Evolutionary conservation across 805 yeast genomes (phyloP).

Genomic region (Starmerella stellata): DNA sequence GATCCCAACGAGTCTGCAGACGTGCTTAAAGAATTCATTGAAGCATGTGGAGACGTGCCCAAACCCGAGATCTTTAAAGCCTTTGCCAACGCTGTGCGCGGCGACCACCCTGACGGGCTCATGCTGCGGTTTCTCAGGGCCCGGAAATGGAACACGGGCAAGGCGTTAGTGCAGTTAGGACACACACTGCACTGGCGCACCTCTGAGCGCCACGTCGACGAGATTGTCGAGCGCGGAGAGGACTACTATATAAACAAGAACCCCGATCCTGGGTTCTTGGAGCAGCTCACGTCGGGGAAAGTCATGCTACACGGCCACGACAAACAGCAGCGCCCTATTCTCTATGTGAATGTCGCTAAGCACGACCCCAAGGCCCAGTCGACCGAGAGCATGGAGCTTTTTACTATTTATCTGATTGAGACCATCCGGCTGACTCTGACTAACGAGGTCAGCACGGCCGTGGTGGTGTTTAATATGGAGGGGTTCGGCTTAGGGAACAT

Average conservation of each 20-base stretch:
- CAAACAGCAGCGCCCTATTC: slow-evolving; percentile 56
- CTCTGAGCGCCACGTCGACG: slow-evolving; percentile 41
- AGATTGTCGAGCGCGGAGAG: slow-evolving; percentile 56
- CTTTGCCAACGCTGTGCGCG: slow-evolving; percentile 45
- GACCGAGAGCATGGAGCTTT: slow-evolving; percentile 53
- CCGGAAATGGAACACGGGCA: slow-evolving; percentile 63
- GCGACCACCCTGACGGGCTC: slow-evolving; percentile 67
- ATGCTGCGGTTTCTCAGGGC: slow-evolving; percentile 66
- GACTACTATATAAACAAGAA: slow-evolving; percentile 32
- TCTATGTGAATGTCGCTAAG: slow-evolving; percentile 57
- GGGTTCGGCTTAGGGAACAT: slow-evolving; percentile 80
- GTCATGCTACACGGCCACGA: slow-evolving; percentile 63
- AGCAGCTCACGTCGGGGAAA: slow-evolving; percentile 47
- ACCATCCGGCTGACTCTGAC: slow-evolving; percentile 55
- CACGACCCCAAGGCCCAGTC: slow-evolving; percentile 56
- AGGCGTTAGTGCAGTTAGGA: slow-evolving; percentile 53
- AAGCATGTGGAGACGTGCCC: slow-evolving; percentile 34
- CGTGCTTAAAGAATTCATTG: slow-evolving; percentile 17
- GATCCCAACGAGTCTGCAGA: slow-evolving; percentile 13
- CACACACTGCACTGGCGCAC: slow-evolving; percentile 61
- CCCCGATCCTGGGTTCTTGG: slow-evolving; percentile 28
- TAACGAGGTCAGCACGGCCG: slow-evolving; percentile 63
- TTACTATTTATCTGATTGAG: slow-evolving; percentile 62
- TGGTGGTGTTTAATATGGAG: slow-evolving; percentile 68
- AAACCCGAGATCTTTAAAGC: slow-evolving; percentile 34